phyloP scores from a whole-genome alignment of 345 rosid species.

The Moricandia arvensis region DNA sequence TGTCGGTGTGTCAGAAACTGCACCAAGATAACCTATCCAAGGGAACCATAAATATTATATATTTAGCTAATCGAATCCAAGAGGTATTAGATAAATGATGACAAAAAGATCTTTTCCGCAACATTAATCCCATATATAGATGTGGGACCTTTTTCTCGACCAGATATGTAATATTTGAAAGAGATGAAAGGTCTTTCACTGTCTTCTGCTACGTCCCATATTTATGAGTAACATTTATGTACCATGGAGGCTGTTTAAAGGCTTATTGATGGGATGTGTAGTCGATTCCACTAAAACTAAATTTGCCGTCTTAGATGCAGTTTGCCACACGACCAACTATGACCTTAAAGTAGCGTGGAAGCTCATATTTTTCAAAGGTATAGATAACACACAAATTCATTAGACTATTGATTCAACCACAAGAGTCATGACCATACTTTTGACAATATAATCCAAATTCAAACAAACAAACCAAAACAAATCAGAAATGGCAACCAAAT shows the following conservation, averaged over 20 bases:
- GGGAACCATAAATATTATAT: background rate
- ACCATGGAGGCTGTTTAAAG: constrained; percentile 54
- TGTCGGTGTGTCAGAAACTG: constrained; percentile 67
- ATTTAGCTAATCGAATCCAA: background rate
- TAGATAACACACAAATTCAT: background rate
- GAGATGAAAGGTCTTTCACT: constrained; percentile 68
- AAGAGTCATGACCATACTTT: too few species aligned
- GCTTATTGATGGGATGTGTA: background rate
- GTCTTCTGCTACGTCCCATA: constrained; percentile 68
- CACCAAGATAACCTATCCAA: constrained; percentile 75
- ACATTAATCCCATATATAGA: background rate
- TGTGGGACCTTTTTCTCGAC: constrained; percentile 68
- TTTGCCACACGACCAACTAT: background rate
- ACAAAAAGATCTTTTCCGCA: too few species aligned
- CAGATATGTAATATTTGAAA: constrained; percentile 61
- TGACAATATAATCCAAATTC: too few species aligned
- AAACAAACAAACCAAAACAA: too few species aligned
- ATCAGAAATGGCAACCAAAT: too few species aligned
- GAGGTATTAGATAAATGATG: too few species aligned
- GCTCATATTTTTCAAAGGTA: background rate
- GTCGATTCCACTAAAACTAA: background rate
- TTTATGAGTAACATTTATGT: constrained; percentile 42
- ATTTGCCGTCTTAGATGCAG: background rate
- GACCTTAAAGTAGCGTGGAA: background rate
- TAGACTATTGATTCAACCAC: background rate